Percentiles rank a stretch among this genome's conserved stretches.
These are phyloP conservation scores for Phytopythium cucurbitacearum DNA, from an alignment of 352 stramenopile species.

Conservation along the genomic window DNA sequence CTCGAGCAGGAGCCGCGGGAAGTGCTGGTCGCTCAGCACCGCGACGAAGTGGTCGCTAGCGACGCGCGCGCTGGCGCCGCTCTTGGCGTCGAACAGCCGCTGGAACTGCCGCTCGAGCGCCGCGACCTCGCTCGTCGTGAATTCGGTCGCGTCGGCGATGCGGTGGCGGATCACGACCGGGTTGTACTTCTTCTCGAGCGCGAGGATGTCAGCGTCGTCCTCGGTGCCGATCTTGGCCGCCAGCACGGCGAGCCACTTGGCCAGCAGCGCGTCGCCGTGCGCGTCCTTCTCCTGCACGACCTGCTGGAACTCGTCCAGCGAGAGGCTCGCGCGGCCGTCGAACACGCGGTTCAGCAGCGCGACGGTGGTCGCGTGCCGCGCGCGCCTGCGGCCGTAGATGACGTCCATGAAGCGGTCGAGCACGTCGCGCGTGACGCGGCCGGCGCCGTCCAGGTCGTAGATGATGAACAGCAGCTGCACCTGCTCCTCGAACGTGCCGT, in stretches of 20 bases:
- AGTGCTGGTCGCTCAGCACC: slow-evolving; percentile 39
- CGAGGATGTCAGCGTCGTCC: slow-evolving; percentile 69
- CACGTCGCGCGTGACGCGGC: slow-evolving; percentile 60
- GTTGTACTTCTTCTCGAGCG: slow-evolving; percentile 76
- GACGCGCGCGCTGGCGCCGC: slow-evolving; percentile 60
- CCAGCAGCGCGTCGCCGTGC: slow-evolving; percentile 44
- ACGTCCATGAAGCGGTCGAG: slow-evolving; percentile 84
- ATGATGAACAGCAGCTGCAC: slow-evolving; percentile 78
- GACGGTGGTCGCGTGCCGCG: slow-evolving; percentile 35
- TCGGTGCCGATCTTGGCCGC: slow-evolving; percentile 60
- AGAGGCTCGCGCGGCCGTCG: slow-evolving; percentile 26
- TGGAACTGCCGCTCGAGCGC: slow-evolving; percentile 77
- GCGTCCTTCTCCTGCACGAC: slow-evolving; percentile 52
- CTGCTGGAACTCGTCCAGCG: slow-evolving; percentile 59
- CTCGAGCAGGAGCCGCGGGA: slow-evolving; percentile 37
- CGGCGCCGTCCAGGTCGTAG: slow-evolving; percentile 72
- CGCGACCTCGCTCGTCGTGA: slow-evolving; percentile 70
- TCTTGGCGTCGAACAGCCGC: slow-evolving; percentile 70
- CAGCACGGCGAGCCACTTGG: slow-evolving; percentile 62
- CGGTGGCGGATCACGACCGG: slow-evolving; percentile 73
- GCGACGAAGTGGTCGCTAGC: slow-evolving; percentile 53
- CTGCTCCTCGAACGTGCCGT: slow-evolving; percentile 69
- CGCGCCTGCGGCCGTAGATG: slow-evolving; percentile 63
- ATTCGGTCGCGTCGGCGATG: slow-evolving; percentile 67
- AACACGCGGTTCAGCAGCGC: slow-evolving; percentile 63